Percentiles rank a stretch among this genome's conserved stretches.
Conservation (phyloP, 805 yeast genomes). For the Nakazawaea ambrosiae region DNA sequence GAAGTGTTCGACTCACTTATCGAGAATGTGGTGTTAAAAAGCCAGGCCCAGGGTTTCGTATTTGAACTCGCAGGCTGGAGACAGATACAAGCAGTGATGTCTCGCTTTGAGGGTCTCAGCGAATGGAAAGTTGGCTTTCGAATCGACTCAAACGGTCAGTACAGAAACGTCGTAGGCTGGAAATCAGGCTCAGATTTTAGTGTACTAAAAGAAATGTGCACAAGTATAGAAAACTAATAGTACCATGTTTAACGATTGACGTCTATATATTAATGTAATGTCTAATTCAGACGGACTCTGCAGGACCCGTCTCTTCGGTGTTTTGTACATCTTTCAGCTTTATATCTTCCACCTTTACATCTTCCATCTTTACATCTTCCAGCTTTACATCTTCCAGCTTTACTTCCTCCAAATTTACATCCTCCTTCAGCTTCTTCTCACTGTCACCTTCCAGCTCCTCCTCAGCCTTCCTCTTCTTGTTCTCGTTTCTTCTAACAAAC, state of each 20-base stretch:
- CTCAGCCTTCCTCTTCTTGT: constrained; percentile 11
- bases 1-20: constrained; percentile 64
- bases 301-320: too few relatives aligned
- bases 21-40: constrained; percentile 30
- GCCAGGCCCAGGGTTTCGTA: constrained; percentile 49
- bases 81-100: constrained; percentile 44
- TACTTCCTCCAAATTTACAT: too few relatives aligned
- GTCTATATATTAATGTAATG: too few relatives aligned
- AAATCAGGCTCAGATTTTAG: constrained; percentile 16
- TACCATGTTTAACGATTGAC: too few relatives aligned
- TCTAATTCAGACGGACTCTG: too few relatives aligned
- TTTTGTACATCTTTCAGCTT: too few relatives aligned
- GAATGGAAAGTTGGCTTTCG: constrained; percentile 45
- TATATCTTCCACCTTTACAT: too few relatives aligned
- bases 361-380: too few relatives aligned
- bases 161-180: constrained; percentile 66
- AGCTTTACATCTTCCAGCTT: too few relatives aligned
- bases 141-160: constrained; percentile 42
- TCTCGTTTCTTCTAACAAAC: constrained; percentile 30
- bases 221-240: too few relatives aligned
- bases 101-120: constrained; percentile 9
- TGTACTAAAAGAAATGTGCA: constrained; percentile 7
- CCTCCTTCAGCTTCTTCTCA: too few relatives aligned
- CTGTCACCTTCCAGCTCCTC: background rate
- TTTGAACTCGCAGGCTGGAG: constrained; percentile 66